Percentiles rank a stretch among this genome's conserved stretches.
Conservation (phyloP, 331 rosid genomes). For the Dryas integrifolia region DNA sequence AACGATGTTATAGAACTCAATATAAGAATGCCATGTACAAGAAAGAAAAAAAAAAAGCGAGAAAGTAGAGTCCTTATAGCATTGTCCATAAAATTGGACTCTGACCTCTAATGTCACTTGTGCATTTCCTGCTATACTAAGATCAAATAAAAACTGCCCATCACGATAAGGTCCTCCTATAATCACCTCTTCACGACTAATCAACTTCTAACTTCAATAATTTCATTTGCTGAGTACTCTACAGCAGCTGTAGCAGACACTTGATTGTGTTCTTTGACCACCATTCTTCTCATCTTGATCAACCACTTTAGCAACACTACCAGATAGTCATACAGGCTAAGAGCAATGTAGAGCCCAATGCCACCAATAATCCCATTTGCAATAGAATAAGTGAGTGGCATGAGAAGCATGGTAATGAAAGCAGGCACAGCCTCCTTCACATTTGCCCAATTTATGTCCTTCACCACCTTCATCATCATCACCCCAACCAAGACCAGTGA, state of each 20-base stretch:
- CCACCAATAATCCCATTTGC: slow-evolving; percentile 85
- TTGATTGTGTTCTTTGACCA: slow-evolving; percentile 70
- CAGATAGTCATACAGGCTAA: slow-evolving; percentile 53
- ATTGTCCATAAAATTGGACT: too few species aligned
- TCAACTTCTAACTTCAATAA: slow-evolving; percentile 24
- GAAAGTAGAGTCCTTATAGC: too few species aligned
- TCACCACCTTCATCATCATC: slow-evolving; percentile 92
- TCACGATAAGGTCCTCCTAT: neutral
- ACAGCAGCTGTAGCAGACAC: slow-evolving; percentile 60
- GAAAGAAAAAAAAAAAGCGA: too few species aligned
- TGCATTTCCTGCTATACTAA: too few species aligned
- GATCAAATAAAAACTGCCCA: neutral
- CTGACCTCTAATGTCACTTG: too few species aligned
- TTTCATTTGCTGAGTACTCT: slow-evolving; percentile 47
- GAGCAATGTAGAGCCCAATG: slow-evolving; percentile 70
- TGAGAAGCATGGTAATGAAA: slow-evolving; percentile 67
- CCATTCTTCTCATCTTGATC: slow-evolving; percentile 52
- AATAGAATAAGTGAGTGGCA: slow-evolving; percentile 91
- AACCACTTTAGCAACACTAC: slow-evolving; percentile 44
- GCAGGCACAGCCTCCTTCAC: slow-evolving; percentile 71
- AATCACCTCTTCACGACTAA: neutral
- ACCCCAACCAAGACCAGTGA: slow-evolving; percentile 87
- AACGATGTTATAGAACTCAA: too few species aligned
- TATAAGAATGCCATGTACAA: too few species aligned
- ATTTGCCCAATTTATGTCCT: slow-evolving; percentile 72